Conservation (phyloP, 2,329 filamentous ascomycete species). For the Immersiporthe knoxdaviesiana region DNA sequence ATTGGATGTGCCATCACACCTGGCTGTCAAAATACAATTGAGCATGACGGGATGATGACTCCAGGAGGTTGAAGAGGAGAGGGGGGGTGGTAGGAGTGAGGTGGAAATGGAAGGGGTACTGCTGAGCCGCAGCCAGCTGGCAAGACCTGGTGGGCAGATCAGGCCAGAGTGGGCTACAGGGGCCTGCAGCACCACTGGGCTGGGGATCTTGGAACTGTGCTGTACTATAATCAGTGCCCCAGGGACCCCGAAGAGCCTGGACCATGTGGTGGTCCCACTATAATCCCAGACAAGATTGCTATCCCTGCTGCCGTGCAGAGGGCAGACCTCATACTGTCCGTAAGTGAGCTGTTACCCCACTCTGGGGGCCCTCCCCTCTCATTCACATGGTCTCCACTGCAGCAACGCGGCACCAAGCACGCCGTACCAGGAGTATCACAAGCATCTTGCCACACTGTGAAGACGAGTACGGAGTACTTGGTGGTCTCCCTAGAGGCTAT, state of each 20-base stretch:
- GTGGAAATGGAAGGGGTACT: background rate
- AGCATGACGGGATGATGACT: background rate
- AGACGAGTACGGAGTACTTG: background rate
- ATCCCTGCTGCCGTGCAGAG: background rate
- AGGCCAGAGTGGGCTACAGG: background rate
- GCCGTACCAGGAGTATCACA: background rate
- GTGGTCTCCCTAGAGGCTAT: background rate
- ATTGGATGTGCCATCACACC: background rate
- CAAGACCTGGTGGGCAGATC: background rate
- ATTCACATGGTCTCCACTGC: background rate
- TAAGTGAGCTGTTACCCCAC: background rate
- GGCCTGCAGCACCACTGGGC: background rate
- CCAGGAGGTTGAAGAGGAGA: background rate
- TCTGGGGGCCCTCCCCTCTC: background rate
- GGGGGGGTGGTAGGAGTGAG: background rate
- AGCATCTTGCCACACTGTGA: background rate
- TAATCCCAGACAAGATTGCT: background rate
- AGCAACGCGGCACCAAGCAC: background rate
- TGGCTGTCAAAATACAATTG: background rate
- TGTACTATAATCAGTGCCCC: background rate
- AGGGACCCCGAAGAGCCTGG: slow-evolving; percentile 2
- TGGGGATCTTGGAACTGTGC: background rate
- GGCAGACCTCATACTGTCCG: background rate
- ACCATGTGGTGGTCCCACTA: background rate
- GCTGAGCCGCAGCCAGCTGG: slow-evolving; percentile 6